Evolutionary conservation across 2,329 filamentous ascomycete genomes (phyloP), one percentile per base, ranked within the genome.

Genomic region (Scytalidium sp.): DNA sequence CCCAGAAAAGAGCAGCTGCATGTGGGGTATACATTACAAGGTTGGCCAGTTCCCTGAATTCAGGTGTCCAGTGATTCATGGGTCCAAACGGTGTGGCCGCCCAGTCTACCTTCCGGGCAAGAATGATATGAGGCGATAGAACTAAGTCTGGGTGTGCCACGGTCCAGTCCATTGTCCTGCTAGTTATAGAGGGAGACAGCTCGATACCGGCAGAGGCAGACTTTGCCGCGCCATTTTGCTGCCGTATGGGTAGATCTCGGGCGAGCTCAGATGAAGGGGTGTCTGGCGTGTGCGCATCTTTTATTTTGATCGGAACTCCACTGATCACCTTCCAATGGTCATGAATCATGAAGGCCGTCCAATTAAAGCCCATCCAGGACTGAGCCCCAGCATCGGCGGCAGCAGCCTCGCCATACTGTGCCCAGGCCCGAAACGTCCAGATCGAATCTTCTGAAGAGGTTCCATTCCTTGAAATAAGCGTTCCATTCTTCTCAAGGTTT

Each of bases 1-100:
- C 87, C 88, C 88, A 92, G 64, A 91, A 92, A 73, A 91, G 79
- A 6, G 85, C 84, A 9, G 83, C 81, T 1, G 86, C 84, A 59
- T 90, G 83, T 7, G 87, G 86, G 53, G 82, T 87, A 19, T 80
- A 85, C 87, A 94, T 90, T 58, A 94, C 80, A 40, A 93, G 68
- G 63, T 91, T 92, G 41, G 86, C 84, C 80, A 92, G 86, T 56
- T 83, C 81, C 42, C 89, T 79, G 45, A 94, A 71, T 56, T 90
- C 86, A 41, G 87, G 79, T 41, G 92, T 70, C 58, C 90, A 86
- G 39, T 74, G 70, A 53, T 87, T 83, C 36, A 93, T 89, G 0
- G 87, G 85, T 0, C 89, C 89, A 1, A 94, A 71, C 1, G 84
- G 73, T 2, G 89, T 93, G 0, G 78, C 73, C 1, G 78, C 78